Conservation (phyloP, 768 basidiomycete genomes). For the Lyophyllum decastes region DNA sequence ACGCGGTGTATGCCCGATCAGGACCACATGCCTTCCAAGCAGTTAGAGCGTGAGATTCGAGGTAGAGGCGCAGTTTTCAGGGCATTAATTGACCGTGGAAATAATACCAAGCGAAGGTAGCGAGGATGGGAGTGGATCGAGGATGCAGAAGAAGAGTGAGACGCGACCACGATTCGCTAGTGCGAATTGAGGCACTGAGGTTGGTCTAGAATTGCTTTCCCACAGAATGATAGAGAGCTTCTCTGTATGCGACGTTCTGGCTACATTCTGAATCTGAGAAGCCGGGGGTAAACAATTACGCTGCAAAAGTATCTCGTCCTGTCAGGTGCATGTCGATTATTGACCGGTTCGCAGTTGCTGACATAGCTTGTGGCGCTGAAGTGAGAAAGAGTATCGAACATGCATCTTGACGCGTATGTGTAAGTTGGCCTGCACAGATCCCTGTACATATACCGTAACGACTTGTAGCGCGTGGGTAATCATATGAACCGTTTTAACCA, state of each 20-base stretch:
- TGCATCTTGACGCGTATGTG: neutral
- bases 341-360: neutral
- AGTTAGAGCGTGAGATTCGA: neutral
- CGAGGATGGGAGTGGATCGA: neutral
- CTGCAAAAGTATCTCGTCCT: neutral
- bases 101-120: neutral
- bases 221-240: neutral
- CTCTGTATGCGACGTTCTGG: neutral
- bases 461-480: too few species aligned
- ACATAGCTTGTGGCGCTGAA: neutral
- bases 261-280: neutral
- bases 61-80: neutral
- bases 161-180: neutral
- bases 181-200: neutral
- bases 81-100: neutral
- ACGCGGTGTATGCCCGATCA: neutral
- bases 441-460: too few species aligned
- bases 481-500: too few species aligned
- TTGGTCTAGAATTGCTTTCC: neutral
- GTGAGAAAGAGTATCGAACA: neutral
- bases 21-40: neutral
- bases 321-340: neutral
- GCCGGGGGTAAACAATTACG: neutral
- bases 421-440: too few species aligned
- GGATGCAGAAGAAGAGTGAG: neutral